phyloP scores from a whole-genome alignment of 805 yeast genomes.

The Candida sithepensis region DNA sequence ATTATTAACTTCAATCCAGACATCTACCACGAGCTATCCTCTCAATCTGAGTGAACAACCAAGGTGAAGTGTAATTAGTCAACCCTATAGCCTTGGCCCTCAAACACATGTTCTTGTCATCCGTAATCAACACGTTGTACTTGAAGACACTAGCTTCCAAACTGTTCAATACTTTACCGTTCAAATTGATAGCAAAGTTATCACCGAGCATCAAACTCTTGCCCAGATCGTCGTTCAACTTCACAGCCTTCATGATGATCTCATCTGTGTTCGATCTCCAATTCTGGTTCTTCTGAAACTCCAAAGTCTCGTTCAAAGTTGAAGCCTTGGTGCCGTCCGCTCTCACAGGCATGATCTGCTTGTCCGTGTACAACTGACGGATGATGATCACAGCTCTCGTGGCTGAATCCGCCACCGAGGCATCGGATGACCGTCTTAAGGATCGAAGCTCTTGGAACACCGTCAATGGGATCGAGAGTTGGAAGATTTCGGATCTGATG shows the following conservation, averaged over 20 bases:
- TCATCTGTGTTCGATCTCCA: conserved; percentile 77
- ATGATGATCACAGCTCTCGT: conserved; percentile 75
- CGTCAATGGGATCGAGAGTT: conserved; percentile 63
- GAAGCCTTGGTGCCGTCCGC: conserved; percentile 69
- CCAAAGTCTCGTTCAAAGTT: conserved; percentile 67
- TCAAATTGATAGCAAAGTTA: conserved; percentile 17
- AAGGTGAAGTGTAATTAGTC: conserved; percentile 52
- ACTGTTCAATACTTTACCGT: conserved; percentile 27
- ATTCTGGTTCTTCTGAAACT: conserved; percentile 66
- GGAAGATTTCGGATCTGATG: conserved; percentile 55
- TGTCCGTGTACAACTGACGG: conserved; percentile 58
- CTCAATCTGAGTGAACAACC: conserved; percentile 56
- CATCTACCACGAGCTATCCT: conserved; percentile 45
- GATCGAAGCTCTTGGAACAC: conserved; percentile 77
- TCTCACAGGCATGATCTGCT: conserved; percentile 54
- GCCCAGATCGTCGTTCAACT: conserved; percentile 30
- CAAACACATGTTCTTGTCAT: conserved; percentile 68
- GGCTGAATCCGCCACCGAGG: conserved; percentile 73
- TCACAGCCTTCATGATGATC: conserved; percentile 52
- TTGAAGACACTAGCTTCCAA: conserved; percentile 42
- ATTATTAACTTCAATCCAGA: conserved; percentile 48
- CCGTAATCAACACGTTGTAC: conserved; percentile 65
- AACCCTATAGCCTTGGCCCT: conserved; percentile 59
- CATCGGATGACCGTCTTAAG: conserved; percentile 65
- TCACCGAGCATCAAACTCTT: conserved; percentile 26